Conservation (phyloP, 768 basidiomycete species). For the Suillus cothurnatus region DNA sequence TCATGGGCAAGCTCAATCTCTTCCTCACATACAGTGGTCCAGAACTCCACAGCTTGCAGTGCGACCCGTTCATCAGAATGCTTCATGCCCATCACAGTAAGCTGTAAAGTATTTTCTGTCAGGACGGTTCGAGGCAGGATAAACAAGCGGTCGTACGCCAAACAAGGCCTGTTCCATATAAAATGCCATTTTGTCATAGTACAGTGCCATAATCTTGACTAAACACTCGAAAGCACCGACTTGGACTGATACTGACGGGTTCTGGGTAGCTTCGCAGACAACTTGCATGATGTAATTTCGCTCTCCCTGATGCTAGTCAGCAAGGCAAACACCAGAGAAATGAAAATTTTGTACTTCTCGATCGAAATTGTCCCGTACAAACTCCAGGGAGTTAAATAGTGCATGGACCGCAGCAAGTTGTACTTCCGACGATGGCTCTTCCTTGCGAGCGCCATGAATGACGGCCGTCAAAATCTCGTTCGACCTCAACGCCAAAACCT, state of each 20-base stretch:
- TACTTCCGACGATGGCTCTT: slow-evolving; percentile 88
- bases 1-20: slow-evolving; percentile 92
- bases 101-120: slow-evolving; percentile 43
- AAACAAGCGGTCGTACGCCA: slow-evolving; percentile 59
- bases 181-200: slow-evolving; percentile 98
- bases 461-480: slow-evolving; percentile 99
- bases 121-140: slow-evolving; percentile 12
- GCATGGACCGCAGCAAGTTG: slow-evolving; percentile 93
- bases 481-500: slow-evolving; percentile 83
- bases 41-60: slow-evolving; percentile 97
- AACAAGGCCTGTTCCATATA: slow-evolving; percentile 99
- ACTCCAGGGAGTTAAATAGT: slow-evolving; percentile 93
- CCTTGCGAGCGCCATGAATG: slow-evolving; percentile 96
- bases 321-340: neutral
- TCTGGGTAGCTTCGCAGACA: slow-evolving; percentile 97
- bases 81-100: slow-evolving; percentile 98
- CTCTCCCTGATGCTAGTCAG: slow-evolving; percentile 68
- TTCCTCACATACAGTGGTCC: slow-evolving; percentile 99
- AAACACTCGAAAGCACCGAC: slow-evolving; percentile 96
- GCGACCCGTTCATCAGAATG: slow-evolving; percentile 89
- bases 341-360: slow-evolving; percentile 65
- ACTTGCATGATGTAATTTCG: slow-evolving; percentile 99
- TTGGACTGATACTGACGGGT: slow-evolving; percentile 75
- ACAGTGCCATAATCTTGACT: slow-evolving; percentile 95
- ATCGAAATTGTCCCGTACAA: slow-evolving; percentile 97